Percentiles rank a stretch among this genome's conserved stretches.
Conservation (phyloP, 139 green algal species). For the Haematococcus lacustris region DNA sequence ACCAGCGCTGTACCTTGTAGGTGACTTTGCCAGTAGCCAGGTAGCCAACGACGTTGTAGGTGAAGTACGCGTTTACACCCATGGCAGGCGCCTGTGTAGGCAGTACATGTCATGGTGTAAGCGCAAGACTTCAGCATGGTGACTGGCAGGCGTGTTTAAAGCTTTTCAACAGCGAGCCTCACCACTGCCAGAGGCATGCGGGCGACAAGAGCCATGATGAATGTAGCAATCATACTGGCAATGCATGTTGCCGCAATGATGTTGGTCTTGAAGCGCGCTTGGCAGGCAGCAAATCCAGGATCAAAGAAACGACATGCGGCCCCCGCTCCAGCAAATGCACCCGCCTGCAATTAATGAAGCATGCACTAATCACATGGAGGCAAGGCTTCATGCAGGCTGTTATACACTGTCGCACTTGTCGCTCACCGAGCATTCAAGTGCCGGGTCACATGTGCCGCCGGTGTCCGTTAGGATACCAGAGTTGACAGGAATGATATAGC, state of each 20-base stretch:
- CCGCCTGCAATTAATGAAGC: neutral
- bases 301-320: conserved; percentile 13
- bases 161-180: too few relatives aligned
- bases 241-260: conserved; percentile 22
- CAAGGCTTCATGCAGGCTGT: neutral
- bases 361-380: neutral
- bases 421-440: conserved; percentile 27
- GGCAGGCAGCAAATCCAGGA: conserved; percentile 6
- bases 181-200: conserved; percentile 19
- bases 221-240: conserved; percentile 17
- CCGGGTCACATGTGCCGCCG: conserved; percentile 17
- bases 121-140: too few relatives aligned
- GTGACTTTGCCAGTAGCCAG: conserved; percentile 40
- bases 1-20: too few relatives aligned
- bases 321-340: neutral
- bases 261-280: conserved; percentile 5
- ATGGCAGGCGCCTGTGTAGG: conserved; percentile 30
- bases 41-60: conserved; percentile 55
- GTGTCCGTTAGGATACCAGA: conserved; percentile 21
- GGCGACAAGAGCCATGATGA: conserved; percentile 13
- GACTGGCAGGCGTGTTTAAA: too few relatives aligned
- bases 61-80: conserved; percentile 74
- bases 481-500: conserved; percentile 18
- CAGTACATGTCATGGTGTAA: neutral
- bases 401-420: neutral